These are phyloP conservation scores for Xylariaceae sp. DNA, from an alignment of 2,329 filamentous ascomycete genomes.

Conservation along the genomic window DNA sequence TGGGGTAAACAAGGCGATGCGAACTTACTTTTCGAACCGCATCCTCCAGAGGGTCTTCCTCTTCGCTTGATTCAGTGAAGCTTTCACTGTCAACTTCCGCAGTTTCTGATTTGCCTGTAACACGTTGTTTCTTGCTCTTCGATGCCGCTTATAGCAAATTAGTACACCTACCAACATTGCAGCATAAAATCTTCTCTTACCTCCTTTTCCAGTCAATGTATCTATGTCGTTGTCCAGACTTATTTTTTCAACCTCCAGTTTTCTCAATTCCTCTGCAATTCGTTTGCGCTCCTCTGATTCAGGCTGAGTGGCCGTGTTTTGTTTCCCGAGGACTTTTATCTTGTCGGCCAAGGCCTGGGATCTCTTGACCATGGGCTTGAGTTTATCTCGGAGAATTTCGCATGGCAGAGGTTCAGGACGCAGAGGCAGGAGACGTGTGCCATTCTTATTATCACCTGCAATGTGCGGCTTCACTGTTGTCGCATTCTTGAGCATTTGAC, in stretches of 20 bases:
- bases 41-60: slow-evolving; percentile 22
- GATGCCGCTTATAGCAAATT: slow-evolving; percentile 11
- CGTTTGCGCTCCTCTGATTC: slow-evolving; percentile 18
- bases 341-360: slow-evolving; percentile 9
- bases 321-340: slow-evolving; percentile 9
- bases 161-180: slow-evolving; percentile 1
- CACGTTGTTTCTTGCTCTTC: slow-evolving; percentile 13
- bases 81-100: slow-evolving; percentile 21
- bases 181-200: slow-evolving; percentile 8
- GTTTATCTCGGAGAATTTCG: slow-evolving; percentile 23
- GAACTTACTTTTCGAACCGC: slow-evolving; percentile 22
- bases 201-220: slow-evolving; percentile 16
- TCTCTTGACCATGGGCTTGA: slow-evolving; percentile 22
- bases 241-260: slow-evolving; percentile 12
- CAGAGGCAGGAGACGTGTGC: slow-evolving; percentile 16
- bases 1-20: neutral
- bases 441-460: slow-evolving; percentile 26
- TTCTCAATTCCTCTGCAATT: slow-evolving; percentile 15
- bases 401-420: slow-evolving; percentile 18
- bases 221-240: slow-evolving; percentile 22
- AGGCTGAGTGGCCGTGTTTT: neutral
- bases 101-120: slow-evolving; percentile 17
- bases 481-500: slow-evolving; percentile 16
- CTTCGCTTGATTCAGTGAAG: slow-evolving; percentile 23
- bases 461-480: slow-evolving; percentile 23